These are phyloP conservation scores for Astrothelium macrocarpum DNA, from an alignment of 495 filamentous ascomycete species.

Conservation along the genomic window DNA sequence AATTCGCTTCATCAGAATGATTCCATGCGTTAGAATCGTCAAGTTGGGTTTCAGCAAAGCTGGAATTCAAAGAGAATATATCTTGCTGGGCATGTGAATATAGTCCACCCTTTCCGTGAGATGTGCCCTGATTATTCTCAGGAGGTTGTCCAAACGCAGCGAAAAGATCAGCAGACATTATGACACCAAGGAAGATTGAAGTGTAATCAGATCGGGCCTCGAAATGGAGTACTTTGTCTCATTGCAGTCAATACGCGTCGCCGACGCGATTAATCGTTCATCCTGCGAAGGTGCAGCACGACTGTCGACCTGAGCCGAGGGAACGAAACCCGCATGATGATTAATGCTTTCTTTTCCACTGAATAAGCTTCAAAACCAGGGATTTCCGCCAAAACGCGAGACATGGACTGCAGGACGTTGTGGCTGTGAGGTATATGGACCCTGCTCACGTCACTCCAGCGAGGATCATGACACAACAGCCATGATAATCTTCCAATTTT, in stretches of 20 bases:
- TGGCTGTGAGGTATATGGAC: too few relatives aligned
- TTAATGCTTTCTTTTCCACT: background rate
- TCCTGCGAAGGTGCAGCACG: background rate
- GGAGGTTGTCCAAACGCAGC: conserved; percentile 13
- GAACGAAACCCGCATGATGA: background rate
- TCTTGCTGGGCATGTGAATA: background rate
- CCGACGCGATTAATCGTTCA: background rate
- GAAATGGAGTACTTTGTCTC: background rate
- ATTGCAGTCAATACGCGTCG: background rate
- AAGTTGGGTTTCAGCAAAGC: background rate
- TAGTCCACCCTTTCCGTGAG: background rate
- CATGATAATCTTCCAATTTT: background rate
- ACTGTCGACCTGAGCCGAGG: background rate
- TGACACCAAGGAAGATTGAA: background rate
- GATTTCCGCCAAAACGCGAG: background rate
- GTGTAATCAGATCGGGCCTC: background rate
- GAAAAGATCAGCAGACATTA: conserved; percentile 20
- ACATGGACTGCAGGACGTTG: too few relatives aligned
- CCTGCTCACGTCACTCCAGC: background rate
- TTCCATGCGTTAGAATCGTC: background rate
- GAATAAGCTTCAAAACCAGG: background rate
- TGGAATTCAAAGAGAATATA: background rate
- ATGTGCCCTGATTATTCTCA: background rate
- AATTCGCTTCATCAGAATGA: background rate
- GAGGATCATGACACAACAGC: background rate